Conservation (phyloP, 345 rosid species). For the Erucastrum elatum region DNA sequence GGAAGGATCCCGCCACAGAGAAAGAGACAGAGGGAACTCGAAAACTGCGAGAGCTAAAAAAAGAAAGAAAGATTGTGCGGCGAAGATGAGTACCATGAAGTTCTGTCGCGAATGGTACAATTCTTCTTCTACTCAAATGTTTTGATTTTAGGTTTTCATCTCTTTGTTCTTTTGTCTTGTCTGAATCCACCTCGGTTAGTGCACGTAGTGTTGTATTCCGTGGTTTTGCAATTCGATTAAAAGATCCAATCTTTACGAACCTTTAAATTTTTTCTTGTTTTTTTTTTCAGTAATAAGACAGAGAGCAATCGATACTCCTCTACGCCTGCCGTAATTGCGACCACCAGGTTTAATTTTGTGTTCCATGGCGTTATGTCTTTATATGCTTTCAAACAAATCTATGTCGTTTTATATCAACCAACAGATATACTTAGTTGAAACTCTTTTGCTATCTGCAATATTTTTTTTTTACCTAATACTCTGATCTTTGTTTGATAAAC, state of each 20-base stretch:
- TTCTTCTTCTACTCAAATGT: not conserved
- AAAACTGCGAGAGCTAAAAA: no score
- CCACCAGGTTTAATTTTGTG: conserved; percentile 55
- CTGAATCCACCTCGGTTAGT: not conserved
- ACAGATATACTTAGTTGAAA: no score
- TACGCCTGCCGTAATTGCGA: conserved; percentile 86
- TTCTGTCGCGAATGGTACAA: not conserved
- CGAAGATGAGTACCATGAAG: not conserved
- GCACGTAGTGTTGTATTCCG: not conserved
- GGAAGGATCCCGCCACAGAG: no score
- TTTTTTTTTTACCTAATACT: no score
- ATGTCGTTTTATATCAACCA: no score
- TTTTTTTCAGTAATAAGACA: conserved; percentile 61
- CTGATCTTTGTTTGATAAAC: no score
- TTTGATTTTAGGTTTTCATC: not conserved
- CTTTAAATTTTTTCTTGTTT: not conserved
- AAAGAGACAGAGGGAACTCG: no score
- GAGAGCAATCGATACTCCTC: conserved; percentile 56
- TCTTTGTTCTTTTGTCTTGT: not conserved
- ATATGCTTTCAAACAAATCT: not conserved
- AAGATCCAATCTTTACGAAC: not conserved
- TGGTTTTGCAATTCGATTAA: conserved; percentile 6
- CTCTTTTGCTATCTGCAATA: no score
- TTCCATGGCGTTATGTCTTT: conserved; percentile 3
- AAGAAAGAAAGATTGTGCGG: not conserved